Evolutionary conservation across 495 filamentous ascomycete genomes (phyloP), one percentile per base, ranked within the genome.

Genomic region (Aspergillus cristatus): DNA sequence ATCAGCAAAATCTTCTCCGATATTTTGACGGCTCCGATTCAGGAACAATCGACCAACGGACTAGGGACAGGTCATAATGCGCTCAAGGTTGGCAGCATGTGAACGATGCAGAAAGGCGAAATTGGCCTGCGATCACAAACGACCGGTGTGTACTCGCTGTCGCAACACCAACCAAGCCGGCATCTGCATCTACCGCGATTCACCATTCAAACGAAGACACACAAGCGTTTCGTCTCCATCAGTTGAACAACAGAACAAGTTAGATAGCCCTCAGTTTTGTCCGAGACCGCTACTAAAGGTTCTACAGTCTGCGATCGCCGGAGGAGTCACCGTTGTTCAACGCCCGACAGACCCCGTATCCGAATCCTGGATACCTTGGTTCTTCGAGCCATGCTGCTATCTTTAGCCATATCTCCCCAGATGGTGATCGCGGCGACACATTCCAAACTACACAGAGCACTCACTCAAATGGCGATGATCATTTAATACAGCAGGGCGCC

Each of bases 301-400:
- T 28, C 11, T 32, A 16, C 50, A 26, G 24, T n/a, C 34, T 26
- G n/a, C n/a, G n/a, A 16, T 46, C 51, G 8, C 44, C 47, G 12
- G 49, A 50, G 25, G 41, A 38, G 28, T 45, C 57, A n/a, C 42
- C 52, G 3, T 51, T 51, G 15, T 51, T 47, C 14, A 51, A 35
- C 18, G 45, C 52, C 17, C 47, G 50, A 25, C 52, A 51, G 32
- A 58, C 55, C 35, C 50, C 48, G 16, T 65, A 67, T 41, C 64
- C 63, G 1, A 68, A 68, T 28, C 64, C 64, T 1, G 64, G 64
- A 13, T 67, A 57, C 43, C 42, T 67, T 18, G 64, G 63, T 6
- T 58, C 54, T n/a, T 65, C 62, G 7, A 67, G 62, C 35, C 61
- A 67, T 51, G 53, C 51, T 7, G 54, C 61, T 15, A 63, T 68